Evolutionary conservation across 2,329 filamentous ascomycete species (phyloP).

Genomic region (Diatrype stigma): DNA sequence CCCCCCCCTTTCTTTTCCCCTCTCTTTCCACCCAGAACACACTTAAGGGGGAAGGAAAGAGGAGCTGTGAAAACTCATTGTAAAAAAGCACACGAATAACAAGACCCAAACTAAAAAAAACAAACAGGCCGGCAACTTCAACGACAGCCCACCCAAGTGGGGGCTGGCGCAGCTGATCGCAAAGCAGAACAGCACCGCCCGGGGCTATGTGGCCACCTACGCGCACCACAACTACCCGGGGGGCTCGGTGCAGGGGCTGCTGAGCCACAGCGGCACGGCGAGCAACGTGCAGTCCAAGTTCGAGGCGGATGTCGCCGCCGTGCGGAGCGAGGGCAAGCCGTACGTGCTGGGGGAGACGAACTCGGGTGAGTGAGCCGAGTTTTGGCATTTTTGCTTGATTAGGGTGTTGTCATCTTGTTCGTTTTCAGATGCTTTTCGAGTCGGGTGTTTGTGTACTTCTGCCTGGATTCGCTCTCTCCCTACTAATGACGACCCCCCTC

Average conservation of each 20-base stretch:
- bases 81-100: not conserved
- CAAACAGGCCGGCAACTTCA: conserved; percentile 36
- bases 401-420: too few relatives aligned
- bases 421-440: too few relatives aligned
- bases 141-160: conserved; percentile 32
- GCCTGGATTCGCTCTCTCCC: too few relatives aligned
- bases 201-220: conserved; percentile 37
- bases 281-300: conserved; percentile 34
- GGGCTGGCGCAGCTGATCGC: conserved; percentile 35
- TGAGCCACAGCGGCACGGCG: conserved; percentile 39
- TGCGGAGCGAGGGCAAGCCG: conserved; percentile 33
- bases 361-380: conserved; percentile 33
- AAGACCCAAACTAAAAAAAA: not conserved
- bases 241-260: conserved; percentile 36
- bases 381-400: too few relatives aligned
- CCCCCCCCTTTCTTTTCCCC: too few relatives aligned
- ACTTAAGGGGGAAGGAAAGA: too few relatives aligned
- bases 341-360: conserved; percentile 49
- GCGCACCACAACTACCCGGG: conserved; percentile 47
- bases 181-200: conserved; percentile 31
- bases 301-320: conserved; percentile 36
- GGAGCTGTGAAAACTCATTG: too few relatives aligned
- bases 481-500: too few relatives aligned
- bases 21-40: too few relatives aligned
- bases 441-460: too few relatives aligned